Evolutionary conservation across 495 filamentous ascomycete species (phyloP).

Genomic region (Podospora anserina): DNA sequence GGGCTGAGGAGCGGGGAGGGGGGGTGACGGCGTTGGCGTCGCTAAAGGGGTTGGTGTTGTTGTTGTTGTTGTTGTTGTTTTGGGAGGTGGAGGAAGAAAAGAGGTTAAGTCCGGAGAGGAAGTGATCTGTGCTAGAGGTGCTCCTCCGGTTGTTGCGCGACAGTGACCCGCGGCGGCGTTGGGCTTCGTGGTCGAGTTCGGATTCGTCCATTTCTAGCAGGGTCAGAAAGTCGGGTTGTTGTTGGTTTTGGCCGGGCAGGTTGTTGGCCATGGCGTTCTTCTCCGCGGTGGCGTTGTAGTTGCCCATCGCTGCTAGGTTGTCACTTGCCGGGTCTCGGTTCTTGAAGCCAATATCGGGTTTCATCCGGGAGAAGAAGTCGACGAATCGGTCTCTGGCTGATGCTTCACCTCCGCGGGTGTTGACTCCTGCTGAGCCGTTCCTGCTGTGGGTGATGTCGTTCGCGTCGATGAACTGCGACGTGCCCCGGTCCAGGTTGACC

Average conservation of each 20-base stretch:
- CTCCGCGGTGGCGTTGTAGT: slow-evolving; percentile 18
- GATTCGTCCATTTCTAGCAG: slow-evolving; percentile 38
- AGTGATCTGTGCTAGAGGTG: slow-evolving; percentile 32
- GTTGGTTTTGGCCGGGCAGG: background rate
- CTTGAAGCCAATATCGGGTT: slow-evolving; percentile 37
- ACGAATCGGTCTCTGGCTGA: slow-evolving; percentile 35
- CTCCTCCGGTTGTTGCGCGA: slow-evolving; percentile 25
- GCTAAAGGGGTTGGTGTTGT: slow-evolving; percentile 35
- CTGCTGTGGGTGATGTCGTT: slow-evolving; percentile 36
- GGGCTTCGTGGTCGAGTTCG: slow-evolving; percentile 35
- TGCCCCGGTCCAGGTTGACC: slow-evolving; percentile 49
- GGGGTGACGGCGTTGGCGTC: slow-evolving; percentile 39
- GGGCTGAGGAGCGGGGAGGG: slow-evolving; percentile 34
- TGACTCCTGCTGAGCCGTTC: background rate
- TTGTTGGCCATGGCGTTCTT: slow-evolving; percentile 19
- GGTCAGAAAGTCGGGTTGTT: slow-evolving; percentile 42
- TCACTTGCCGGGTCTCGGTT: slow-evolving; percentile 28
- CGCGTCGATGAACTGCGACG: slow-evolving; percentile 50
- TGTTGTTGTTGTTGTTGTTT: background rate
- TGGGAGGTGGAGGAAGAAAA: slow-evolving; percentile 25
- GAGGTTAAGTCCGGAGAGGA: slow-evolving; percentile 41
- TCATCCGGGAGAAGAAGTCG: slow-evolving; percentile 44
- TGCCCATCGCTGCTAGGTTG: slow-evolving; percentile 20
- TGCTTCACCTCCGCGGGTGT: slow-evolving; percentile 13
- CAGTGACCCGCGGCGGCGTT: slow-evolving; percentile 30